Evolutionary conservation across 2,329 filamentous ascomycete species (phyloP).

Genomic region (Fusarium chlamydosporum): DNA sequence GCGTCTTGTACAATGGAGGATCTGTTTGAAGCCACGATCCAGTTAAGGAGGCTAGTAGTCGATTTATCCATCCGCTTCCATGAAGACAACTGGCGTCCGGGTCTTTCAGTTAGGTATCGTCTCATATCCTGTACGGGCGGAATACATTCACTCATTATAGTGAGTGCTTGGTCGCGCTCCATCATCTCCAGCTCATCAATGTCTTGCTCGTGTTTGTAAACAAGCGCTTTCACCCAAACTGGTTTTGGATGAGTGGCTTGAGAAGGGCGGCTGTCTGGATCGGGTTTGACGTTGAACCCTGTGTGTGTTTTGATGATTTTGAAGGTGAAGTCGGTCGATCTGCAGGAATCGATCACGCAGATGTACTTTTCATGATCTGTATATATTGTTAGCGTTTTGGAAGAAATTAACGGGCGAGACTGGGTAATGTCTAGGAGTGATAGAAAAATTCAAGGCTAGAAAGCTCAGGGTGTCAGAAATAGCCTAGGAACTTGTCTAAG

Average conservation of each 20-base stretch:
- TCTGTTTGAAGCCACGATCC: slow-evolving; percentile 91
- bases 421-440: too few relatives aligned
- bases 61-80: slow-evolving; percentile 73
- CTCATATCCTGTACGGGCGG: slow-evolving; percentile 73
- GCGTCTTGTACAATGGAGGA: slow-evolving; percentile 87
- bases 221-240: slow-evolving; percentile 35
- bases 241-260: slow-evolving; percentile 15
- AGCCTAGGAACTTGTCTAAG: too few relatives aligned
- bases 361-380: slow-evolving; percentile 40
- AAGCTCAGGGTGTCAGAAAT: too few relatives aligned
- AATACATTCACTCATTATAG: slow-evolving; percentile 68
- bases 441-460: too few relatives aligned
- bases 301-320: slow-evolving; percentile 27
- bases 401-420: not conserved
- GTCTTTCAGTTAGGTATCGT: slow-evolving; percentile 59
- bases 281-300: not conserved
- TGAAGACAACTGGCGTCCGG: slow-evolving; percentile 58
- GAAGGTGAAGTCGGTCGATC: slow-evolving; percentile 25
- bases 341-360: slow-evolving; percentile 35
- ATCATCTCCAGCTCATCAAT: slow-evolving; percentile 39
- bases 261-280: not conserved
- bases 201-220: slow-evolving; percentile 49
- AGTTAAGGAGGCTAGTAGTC: slow-evolving; percentile 78
- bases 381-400: slow-evolving; percentile 10
- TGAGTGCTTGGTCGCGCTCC: slow-evolving; percentile 50